phyloP scores from a whole-genome alignment of 495 filamentous ascomycete genomes.

The Polyplosphaeria fusca region DNA sequence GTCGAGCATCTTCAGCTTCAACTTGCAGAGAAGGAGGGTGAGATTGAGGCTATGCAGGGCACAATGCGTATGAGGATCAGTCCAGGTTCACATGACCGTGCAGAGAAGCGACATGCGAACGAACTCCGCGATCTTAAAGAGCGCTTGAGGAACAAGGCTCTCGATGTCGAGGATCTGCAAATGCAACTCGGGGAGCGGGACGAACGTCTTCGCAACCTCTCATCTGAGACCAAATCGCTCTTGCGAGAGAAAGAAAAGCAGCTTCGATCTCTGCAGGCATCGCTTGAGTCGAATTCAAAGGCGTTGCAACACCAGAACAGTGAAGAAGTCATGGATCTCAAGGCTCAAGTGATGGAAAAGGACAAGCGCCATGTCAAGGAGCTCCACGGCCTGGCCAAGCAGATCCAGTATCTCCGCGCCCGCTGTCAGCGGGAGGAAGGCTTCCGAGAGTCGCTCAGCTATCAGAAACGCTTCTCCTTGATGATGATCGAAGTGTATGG shows the following conservation, averaged over 20 bases:
- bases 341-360: constrained; percentile 19
- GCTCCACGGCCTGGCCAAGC: constrained; percentile 75
- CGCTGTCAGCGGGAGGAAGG: constrained; percentile 73
- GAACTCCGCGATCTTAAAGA: constrained; percentile 18
- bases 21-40: constrained; percentile 23
- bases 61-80: not conserved
- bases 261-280: constrained; percentile 18
- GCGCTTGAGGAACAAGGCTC: constrained; percentile 3
- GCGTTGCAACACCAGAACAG: constrained; percentile 1
- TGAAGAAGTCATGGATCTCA: constrained; percentile 14
- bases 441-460: constrained; percentile 72
- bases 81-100: constrained; percentile 6
- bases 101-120: not conserved
- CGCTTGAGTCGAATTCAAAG: constrained; percentile 5
- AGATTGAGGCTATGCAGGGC: constrained; percentile 10
- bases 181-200: constrained; percentile 24
- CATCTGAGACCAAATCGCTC: constrained; percentile 2
- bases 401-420: constrained; percentile 84
- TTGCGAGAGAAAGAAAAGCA: constrained; percentile 33
- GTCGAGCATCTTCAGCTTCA: constrained; percentile 30
- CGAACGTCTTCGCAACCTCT: constrained; percentile 2
- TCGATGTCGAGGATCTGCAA: constrained; percentile 26
- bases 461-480: constrained; percentile 70
- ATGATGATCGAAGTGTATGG: constrained; percentile 78
- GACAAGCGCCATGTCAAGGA: constrained; percentile 72